Evolutionary conservation across 345 rosid genomes (phyloP), one percentile per base, ranked within the genome.

Genomic region (Aurinia saxatilis): DNA sequence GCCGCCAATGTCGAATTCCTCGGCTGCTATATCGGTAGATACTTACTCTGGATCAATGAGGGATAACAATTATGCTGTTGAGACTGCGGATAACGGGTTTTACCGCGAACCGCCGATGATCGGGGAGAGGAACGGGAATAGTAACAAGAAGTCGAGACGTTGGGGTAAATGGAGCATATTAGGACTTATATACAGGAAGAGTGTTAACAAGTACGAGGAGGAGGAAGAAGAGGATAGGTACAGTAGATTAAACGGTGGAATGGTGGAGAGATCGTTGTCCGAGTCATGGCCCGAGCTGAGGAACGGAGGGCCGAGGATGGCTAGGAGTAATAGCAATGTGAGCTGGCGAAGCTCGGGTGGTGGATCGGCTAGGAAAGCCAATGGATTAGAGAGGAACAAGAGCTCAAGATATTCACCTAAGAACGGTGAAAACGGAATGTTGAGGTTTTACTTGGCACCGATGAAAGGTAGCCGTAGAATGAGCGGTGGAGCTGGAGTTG

Each of bases 161-260:
- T 90, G 99, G 99, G 77, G 90, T 17, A 93, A 86, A 66, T 88
- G 95, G 93, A 95, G 79, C 75, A 88, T 95, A 47, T 90, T 85
- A 85, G 96, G 90, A 1, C 75, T 90, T 12, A 90, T 95, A 30
- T 75, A 95, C 73, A 61, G 89, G 73, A 66, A 85, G 69, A 84
- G 80, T 66, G 86, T 82, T 14, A 82, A 78, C 85, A 86, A 86
- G 65, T 88, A 95, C 1, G 98, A 95, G 38, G 93, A 90, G 6
- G 96, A 90, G 11, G 91, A 85, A 65, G 97, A 90, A 6, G 95
- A 90, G 12, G 93, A 86, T 61, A 72, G 95, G 78, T 86, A 81
- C 56, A 79, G 86, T 65, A 78, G 89, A 54, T 57, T 69, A 12
- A 88, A 88, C 63, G 91, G 96, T 17, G 75, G 75, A 44, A 57